phyloP scores from a whole-genome alignment of 2,329 filamentous ascomycete genomes.

The Davidsoniella australis region DNA sequence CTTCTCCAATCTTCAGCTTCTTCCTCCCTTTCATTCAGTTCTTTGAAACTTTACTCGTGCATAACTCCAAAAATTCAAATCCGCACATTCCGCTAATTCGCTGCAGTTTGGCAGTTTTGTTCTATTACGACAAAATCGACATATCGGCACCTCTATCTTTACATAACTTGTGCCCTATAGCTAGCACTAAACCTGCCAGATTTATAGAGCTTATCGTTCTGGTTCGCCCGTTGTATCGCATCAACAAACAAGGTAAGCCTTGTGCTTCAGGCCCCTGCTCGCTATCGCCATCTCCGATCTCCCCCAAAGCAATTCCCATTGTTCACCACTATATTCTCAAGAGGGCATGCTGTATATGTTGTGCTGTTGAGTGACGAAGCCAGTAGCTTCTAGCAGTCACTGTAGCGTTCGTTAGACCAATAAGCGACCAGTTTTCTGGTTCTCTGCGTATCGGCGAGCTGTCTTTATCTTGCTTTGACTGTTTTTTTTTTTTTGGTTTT shows the following conservation, averaged over 20 bases:
- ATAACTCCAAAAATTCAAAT: not conserved
- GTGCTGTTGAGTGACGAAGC: not conserved
- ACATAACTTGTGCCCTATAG: not conserved
- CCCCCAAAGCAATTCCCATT: not conserved
- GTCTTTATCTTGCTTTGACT: no score
- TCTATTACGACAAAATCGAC: no score
- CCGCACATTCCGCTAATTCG: not conserved
- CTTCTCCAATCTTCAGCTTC: no score
- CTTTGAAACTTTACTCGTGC: not conserved
- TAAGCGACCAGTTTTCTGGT: no score
- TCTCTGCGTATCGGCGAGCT: no score
- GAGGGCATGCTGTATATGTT: not conserved
- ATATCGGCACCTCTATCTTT: not conserved
- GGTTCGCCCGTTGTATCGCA: slow-evolving; percentile 10
- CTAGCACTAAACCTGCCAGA: not conserved
- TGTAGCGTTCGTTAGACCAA: no score
- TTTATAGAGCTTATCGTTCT: not conserved
- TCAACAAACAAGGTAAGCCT: slow-evolving; percentile 13
- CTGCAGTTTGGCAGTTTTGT: not conserved
- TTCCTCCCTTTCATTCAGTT: not conserved
- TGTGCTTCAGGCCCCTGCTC: slow-evolving; percentile 6
- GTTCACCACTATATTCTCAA: not conserved
- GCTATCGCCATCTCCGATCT: slow-evolving; percentile 11
- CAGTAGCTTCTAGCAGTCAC: no score
- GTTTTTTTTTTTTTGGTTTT: no score